These are phyloP conservation scores for Orbilia javanica DNA, from an alignment of 2,329 filamentous ascomycete species.

Conservation along the genomic window DNA sequence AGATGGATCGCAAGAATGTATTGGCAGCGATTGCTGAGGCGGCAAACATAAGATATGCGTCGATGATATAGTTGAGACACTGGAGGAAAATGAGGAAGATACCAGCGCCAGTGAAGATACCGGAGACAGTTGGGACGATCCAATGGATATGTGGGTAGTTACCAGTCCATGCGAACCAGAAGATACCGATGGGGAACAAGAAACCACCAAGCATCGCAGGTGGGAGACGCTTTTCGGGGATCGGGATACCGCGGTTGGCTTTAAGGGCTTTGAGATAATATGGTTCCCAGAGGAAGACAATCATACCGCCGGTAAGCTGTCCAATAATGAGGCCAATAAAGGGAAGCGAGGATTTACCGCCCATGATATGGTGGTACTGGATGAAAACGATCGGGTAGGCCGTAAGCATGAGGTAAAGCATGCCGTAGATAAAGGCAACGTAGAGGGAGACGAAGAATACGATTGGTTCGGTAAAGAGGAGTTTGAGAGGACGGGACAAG, in stretches of 20 bases:
- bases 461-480: slow-evolving; percentile 78
- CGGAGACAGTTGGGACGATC: slow-evolving; percentile 66
- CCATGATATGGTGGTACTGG: slow-evolving; percentile 75
- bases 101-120: slow-evolving; percentile 66
- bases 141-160: slow-evolving; percentile 65
- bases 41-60: slow-evolving; percentile 67
- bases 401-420: slow-evolving; percentile 87
- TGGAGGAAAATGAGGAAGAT: slow-evolving; percentile 68
- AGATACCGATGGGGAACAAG: slow-evolving; percentile 68
- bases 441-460: slow-evolving; percentile 77
- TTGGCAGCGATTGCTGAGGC: slow-evolving; percentile 82
- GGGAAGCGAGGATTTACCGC: slow-evolving; percentile 72
- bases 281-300: slow-evolving; percentile 75
- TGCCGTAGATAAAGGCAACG: slow-evolving; percentile 80
- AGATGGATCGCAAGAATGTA: slow-evolving; percentile 81
- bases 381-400: slow-evolving; percentile 86
- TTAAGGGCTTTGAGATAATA: slow-evolving; percentile 77
- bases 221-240: slow-evolving; percentile 77
- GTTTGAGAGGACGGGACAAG: slow-evolving; percentile 74
- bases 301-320: slow-evolving; percentile 75
- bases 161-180: slow-evolving; percentile 71
- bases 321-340: slow-evolving; percentile 88
- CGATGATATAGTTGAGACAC: slow-evolving; percentile 67
- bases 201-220: slow-evolving; percentile 69
- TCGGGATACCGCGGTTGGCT: slow-evolving; percentile 75